A percentile compares a stretch with the other conserved stretches of the same genome.
These are phyloP conservation scores for Panellus pusillus DNA, from an alignment of 768 basidiomycete genomes.

Conservation along the genomic window DNA sequence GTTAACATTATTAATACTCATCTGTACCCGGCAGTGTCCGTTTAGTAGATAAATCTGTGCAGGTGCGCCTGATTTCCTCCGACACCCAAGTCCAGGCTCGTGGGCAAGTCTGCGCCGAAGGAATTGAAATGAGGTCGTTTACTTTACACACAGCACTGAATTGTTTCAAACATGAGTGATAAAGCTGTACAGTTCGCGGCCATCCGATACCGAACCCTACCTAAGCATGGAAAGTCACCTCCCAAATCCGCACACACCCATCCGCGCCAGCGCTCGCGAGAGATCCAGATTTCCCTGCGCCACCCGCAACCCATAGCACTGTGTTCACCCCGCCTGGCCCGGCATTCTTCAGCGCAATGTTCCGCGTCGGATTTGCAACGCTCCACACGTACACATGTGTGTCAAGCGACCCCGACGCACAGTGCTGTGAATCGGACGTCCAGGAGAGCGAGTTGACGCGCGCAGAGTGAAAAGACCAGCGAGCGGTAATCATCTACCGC, in stretches of 20 bases:
- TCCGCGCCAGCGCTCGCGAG: constrained; percentile 80
- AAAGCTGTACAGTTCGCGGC: too few species aligned
- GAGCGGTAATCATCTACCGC: constrained; percentile 55
- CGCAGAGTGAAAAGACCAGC: constrained; percentile 87
- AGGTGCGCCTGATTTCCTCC: too few species aligned
- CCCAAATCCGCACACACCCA: constrained; percentile 75
- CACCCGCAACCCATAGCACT: constrained; percentile 72
- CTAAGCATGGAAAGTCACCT: constrained; percentile 24
- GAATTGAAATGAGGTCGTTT: too few species aligned
- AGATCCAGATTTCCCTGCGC: constrained; percentile 43
- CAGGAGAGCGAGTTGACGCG: constrained; percentile 79
- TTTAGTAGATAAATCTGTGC: too few species aligned
- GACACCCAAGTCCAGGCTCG: too few species aligned
- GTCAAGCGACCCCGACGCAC: constrained; percentile 90
- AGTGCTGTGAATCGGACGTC: constrained; percentile 70
- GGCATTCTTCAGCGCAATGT: constrained; percentile 83
- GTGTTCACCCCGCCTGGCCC: constrained; percentile 81
- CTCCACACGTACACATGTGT: constrained; percentile 91
- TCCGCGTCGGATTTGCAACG: constrained; percentile 65
- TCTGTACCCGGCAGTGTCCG: too few species aligned
- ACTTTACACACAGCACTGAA: too few species aligned
- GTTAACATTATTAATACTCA: too few species aligned
- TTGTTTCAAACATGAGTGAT: too few species aligned
- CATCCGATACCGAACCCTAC: neutral
- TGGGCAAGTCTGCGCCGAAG: too few species aligned